Evolutionary conservation across 2,329 filamentous ascomycete genomes (phyloP).

Genomic region (Plectosphaerella sp.): DNA sequence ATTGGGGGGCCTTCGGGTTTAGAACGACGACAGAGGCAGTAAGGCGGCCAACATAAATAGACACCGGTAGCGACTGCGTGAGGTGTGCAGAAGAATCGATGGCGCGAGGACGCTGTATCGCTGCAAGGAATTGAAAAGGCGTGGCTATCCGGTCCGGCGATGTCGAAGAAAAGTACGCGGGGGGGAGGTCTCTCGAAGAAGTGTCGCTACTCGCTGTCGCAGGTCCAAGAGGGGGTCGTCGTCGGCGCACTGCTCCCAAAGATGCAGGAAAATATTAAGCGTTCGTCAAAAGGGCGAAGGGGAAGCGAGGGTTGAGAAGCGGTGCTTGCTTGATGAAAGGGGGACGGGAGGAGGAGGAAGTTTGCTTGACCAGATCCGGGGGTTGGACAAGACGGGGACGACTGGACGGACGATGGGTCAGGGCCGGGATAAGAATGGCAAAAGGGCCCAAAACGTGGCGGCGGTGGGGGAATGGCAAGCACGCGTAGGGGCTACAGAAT

Average conservation of each 20-base stretch:
- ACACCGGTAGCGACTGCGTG: constrained; percentile 1
- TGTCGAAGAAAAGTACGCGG: too few relatives aligned
- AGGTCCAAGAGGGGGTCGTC: background rate
- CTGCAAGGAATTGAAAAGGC: background rate
- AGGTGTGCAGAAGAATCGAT: background rate
- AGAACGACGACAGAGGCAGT: too few relatives aligned
- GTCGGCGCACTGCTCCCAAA: background rate
- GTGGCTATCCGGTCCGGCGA: too few relatives aligned
- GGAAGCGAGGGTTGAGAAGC: background rate
- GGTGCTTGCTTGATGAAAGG: constrained; percentile 1
- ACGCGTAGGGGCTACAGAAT: background rate
- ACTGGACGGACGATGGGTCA: background rate
- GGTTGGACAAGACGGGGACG: background rate
- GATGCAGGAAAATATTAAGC: too few relatives aligned
- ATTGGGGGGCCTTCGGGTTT: too few relatives aligned
- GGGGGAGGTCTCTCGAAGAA: too few relatives aligned
- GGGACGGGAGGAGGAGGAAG: constrained; percentile 4
- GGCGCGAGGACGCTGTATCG: background rate
- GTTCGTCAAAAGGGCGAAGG: background rate
- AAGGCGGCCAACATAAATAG: too few relatives aligned
- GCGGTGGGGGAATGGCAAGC: too few relatives aligned
- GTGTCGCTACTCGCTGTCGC: background rate
- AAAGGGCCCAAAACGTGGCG: too few relatives aligned
- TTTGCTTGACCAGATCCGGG: background rate
- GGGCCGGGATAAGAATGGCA: constrained; percentile 1